Evolutionary conservation across 1,284 basidiomycete species (phyloP).

Genomic region (Cutaneotrichosporon sp.): DNA sequence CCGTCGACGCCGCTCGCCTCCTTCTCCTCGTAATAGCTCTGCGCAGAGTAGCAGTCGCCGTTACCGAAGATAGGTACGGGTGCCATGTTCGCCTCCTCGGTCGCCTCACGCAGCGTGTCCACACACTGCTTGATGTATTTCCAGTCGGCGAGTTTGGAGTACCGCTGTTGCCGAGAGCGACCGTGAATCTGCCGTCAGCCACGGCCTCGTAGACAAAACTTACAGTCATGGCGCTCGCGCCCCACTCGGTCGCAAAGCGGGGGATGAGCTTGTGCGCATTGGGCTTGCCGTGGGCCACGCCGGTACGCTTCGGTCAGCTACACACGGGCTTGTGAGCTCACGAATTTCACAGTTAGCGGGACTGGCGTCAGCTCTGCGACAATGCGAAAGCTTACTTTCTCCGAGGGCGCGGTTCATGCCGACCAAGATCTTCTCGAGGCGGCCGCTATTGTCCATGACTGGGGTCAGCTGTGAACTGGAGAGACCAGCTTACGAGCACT

Average conservation of each 20-base stretch:
- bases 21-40: slow-evolving; percentile 60
- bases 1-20: slow-evolving; percentile 79
- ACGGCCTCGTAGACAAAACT: slow-evolving; percentile 23
- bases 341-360: slow-evolving; percentile 88
- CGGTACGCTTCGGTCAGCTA: slow-evolving; percentile 56
- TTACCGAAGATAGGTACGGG: slow-evolving; percentile 92
- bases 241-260: slow-evolving; percentile 71
- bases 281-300: slow-evolving; percentile 78
- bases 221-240: slow-evolving; percentile 73
- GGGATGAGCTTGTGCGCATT: slow-evolving; percentile 90
- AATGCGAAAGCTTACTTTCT: slow-evolving; percentile 52
- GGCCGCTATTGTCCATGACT: slow-evolving; percentile 77
- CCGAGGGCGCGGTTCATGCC: slow-evolving; percentile 91
- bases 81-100: slow-evolving; percentile 68
- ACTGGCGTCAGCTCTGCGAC: slow-evolving; percentile 41
- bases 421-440: slow-evolving; percentile 76
- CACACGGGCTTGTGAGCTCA: neutral
- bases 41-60: slow-evolving; percentile 85
- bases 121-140: slow-evolving; percentile 83
- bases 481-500: slow-evolving; percentile 58
- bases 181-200: slow-evolving; percentile 69
- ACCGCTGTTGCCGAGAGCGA: slow-evolving; percentile 82
- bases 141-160: slow-evolving; percentile 81
- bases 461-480: slow-evolving; percentile 17
- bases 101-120: slow-evolving; percentile 68